Evolutionary conservation across 345 rosid species (phyloP).

Genomic region (Aegle marmelos): DNA sequence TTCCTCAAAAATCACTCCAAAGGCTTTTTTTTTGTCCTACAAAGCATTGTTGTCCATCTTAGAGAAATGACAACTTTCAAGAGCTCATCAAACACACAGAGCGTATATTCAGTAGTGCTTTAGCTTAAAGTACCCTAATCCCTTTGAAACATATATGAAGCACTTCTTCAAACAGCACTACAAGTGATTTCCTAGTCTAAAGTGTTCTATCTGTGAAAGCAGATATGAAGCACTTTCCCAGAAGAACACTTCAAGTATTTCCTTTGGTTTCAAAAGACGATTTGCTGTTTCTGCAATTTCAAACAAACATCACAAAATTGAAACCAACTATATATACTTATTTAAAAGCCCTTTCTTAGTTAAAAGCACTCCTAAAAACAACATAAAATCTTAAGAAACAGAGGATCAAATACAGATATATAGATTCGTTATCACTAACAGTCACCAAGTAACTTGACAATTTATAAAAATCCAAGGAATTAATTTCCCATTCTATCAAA

Average conservation of each 20-base stretch:
- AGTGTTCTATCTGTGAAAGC: not conserved
- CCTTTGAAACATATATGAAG: too few species aligned
- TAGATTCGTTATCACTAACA: conserved; percentile 93
- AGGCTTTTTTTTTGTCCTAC: too few species aligned
- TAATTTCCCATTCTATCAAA: too few species aligned
- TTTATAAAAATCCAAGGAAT: too few species aligned
- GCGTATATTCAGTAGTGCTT: too few species aligned
- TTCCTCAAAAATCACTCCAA: too few species aligned
- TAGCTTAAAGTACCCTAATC: too few species aligned
- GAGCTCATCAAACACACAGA: too few species aligned
- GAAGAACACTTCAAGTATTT: not conserved
- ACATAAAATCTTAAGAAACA: not conserved
- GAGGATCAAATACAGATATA: conserved; percentile 46
- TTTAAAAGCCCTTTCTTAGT: not conserved
- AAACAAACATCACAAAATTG: too few species aligned
- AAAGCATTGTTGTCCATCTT: too few species aligned
- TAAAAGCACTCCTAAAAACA: not conserved
- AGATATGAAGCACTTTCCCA: not conserved
- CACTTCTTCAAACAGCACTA: not conserved
- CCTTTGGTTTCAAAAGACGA: not conserved
- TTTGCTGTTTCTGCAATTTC: not conserved
- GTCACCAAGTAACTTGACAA: conserved; percentile 75
- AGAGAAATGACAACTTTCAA: too few species aligned
- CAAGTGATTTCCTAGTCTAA: not conserved
- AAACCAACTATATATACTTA: not conserved